phyloP scores from a whole-genome alignment of 768 basidiomycete species.

The Sporobolomyces pararoseus region DNA sequence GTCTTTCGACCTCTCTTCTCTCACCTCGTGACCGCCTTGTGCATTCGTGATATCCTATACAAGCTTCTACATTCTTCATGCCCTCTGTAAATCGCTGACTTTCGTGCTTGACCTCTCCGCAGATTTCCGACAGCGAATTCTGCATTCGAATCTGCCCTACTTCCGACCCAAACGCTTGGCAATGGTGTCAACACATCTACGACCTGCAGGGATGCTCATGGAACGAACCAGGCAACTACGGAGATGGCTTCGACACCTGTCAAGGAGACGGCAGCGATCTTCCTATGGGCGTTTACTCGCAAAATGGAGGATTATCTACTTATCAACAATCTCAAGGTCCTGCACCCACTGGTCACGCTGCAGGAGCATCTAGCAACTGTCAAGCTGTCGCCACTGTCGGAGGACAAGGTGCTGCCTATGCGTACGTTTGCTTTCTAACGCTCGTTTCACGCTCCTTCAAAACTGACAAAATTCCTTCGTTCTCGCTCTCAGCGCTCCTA shows the following conservation, averaged over 20 bases:
- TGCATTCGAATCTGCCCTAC: conserved; percentile 52
- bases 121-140: conserved; percentile 53
- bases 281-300: conserved; percentile 48
- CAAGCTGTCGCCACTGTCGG: conserved; percentile 56
- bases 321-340: conserved; percentile 51
- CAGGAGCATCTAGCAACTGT: conserved; percentile 64
- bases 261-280: conserved; percentile 44
- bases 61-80: too few species aligned
- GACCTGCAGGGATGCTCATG: conserved; percentile 40
- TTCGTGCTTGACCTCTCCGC: conserved; percentile 26
- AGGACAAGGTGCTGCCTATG: conserved; percentile 49
- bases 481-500: neutral
- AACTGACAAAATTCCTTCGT: conserved; percentile 2
- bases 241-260: conserved; percentile 53
- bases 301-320: conserved; percentile 52
- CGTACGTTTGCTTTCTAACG: conserved; percentile 11
- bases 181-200: conserved; percentile 52
- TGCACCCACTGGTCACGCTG: conserved; percentile 53
- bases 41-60: too few species aligned
- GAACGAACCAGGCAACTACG: conserved; percentile 50
- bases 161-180: conserved; percentile 47
- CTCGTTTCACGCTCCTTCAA: neutral
- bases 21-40: too few species aligned
- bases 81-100: neutral
- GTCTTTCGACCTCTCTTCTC: too few species aligned